Evolutionary conservation across 305 asterid species (phyloP).

Genomic region (Fraxinus sp.): DNA sequence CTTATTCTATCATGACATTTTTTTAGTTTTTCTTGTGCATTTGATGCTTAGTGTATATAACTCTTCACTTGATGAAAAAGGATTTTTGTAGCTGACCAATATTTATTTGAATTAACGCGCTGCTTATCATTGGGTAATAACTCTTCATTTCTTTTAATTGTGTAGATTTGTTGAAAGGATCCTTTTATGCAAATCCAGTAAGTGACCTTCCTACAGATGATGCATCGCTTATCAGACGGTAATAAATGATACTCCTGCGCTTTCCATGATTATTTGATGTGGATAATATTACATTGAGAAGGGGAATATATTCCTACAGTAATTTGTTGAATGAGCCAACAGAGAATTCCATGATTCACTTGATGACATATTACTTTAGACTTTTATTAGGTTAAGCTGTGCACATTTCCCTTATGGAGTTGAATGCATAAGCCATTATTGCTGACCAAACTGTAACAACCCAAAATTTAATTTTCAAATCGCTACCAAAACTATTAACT

Average conservation of each 20-base stretch:
- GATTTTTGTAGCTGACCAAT: not conserved
- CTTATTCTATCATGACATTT: not conserved
- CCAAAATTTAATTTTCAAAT: no score
- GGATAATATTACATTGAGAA: no score
- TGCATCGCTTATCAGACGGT: constrained; percentile 63
- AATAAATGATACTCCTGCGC: constrained; percentile 18
- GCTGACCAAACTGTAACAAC: not conserved
- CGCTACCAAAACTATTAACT: no score
- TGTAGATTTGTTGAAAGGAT: constrained; percentile 84
- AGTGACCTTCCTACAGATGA: constrained; percentile 66
- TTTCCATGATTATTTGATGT: not conserved
- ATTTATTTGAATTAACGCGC: not conserved
- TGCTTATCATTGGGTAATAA: not conserved
- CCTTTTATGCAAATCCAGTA: constrained; percentile 87
- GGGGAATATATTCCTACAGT: not conserved
- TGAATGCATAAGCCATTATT: constrained; percentile 4
- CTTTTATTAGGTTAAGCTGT: not conserved
- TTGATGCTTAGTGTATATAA: not conserved
- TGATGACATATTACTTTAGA: not conserved
- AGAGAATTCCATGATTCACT: constrained; percentile 8
- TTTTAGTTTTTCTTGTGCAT: not conserved
- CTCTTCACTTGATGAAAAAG: not conserved
- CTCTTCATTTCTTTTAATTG: not conserved
- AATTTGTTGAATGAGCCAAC: no score
- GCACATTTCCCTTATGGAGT: constrained; percentile 13